Percentiles rank a stretch among this genome's conserved stretches.
Conservation (phyloP, 495 filamentous ascomycete species). For the Aspergillus kassunensis region DNA sequence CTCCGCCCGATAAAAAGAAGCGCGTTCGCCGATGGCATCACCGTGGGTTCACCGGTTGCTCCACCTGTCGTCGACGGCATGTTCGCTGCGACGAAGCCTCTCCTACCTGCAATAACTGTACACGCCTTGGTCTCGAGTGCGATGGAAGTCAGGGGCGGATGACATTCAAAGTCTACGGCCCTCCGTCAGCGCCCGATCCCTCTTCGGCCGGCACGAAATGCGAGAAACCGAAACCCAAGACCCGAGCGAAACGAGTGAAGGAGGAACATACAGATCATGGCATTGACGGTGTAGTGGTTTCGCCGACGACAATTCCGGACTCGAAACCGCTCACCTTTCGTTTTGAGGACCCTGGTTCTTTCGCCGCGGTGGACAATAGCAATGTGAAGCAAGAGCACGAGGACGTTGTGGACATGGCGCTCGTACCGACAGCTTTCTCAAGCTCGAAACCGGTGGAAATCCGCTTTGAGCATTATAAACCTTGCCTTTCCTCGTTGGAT, state of each 20-base stretch:
- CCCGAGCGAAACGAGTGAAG: constrained; percentile 10
- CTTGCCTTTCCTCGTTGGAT: constrained; percentile 23
- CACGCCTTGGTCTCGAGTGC: constrained; percentile 34
- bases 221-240: constrained; percentile 12
- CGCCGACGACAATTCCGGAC: constrained; percentile 9
- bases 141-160: constrained; percentile 39
- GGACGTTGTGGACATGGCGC: constrained; percentile 15
- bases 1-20: constrained; percentile 30
- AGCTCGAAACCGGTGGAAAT: constrained; percentile 15
- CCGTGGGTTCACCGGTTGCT: constrained; percentile 40
- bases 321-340: constrained; percentile 16
- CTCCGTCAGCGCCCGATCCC: constrained; percentile 20
- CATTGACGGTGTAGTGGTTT: constrained; percentile 11
- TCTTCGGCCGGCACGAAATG: constrained; percentile 16
- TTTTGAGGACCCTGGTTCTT: constrained; percentile 25
- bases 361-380: background rate
- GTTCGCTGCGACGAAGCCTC: constrained; percentile 43
- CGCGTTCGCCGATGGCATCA: constrained; percentile 42
- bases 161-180: constrained; percentile 43
- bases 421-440: constrained; percentile 24
- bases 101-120: constrained; percentile 40
- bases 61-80: constrained; percentile 40
- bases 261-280: constrained; percentile 6
- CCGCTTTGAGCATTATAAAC: constrained; percentile 26
- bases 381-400: constrained; percentile 17